These are phyloP conservation scores for Paracoccidioides lutzii DNA, from an alignment of 2,329 filamentous ascomycete genomes.

Conservation along the genomic window DNA sequence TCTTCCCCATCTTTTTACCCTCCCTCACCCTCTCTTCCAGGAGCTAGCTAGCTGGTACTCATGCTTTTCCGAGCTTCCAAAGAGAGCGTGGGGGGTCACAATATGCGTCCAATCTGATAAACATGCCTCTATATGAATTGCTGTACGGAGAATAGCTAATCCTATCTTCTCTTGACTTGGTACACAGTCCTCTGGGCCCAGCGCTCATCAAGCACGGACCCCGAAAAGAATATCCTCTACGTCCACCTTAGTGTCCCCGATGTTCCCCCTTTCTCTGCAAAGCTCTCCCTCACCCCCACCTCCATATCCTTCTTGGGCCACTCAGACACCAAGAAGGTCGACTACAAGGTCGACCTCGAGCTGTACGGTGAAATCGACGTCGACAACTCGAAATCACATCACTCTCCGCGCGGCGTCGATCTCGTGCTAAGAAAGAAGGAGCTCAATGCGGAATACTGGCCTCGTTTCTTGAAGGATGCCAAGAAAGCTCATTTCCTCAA, in stretches of 20 bases:
- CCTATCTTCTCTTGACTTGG: not conserved
- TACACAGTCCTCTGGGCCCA: slow-evolving; percentile 86
- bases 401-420: slow-evolving; percentile 79
- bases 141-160: not conserved
- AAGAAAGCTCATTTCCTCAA: slow-evolving; percentile 92
- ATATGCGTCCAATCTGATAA: not conserved
- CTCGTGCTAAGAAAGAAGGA: slow-evolving; percentile 96
- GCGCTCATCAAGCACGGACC: slow-evolving; percentile 69
- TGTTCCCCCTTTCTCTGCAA: slow-evolving; percentile 59
- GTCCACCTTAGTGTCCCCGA: slow-evolving; percentile 84
- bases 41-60: too few relatives aligned
- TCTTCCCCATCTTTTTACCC: not conserved
- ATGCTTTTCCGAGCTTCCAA: too few relatives aligned
- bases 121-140: not conserved
- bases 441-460: slow-evolving; percentile 88
- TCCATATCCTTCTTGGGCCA: slow-evolving; percentile 69
- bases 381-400: slow-evolving; percentile 69
- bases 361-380: slow-evolving; percentile 86
- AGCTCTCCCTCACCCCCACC: slow-evolving; percentile 70
- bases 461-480: slow-evolving; percentile 76
- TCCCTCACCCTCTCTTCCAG: not conserved
- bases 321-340: slow-evolving; percentile 71
- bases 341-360: slow-evolving; percentile 74
- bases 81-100: too few relatives aligned
- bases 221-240: slow-evolving; percentile 87